Base-by-base conservation (phyloP, 2,329 filamentous ascomycete species). In the Aspergillus felis region DNA sequence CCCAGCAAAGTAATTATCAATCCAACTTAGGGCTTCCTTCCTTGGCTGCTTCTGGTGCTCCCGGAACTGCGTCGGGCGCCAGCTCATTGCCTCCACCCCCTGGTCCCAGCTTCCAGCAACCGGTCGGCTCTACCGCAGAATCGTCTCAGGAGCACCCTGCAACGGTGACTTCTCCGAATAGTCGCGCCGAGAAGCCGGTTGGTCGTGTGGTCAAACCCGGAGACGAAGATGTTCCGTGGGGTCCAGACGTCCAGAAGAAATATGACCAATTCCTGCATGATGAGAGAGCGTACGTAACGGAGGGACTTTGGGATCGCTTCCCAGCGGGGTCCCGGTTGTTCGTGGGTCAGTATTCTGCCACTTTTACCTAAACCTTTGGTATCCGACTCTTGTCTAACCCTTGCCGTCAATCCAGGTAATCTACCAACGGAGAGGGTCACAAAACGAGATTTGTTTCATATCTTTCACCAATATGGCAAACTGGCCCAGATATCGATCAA, bases 401-500 rank as follows among this genome's bases (percentile, higher is more conserved):
- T 25, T 50, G 12, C 38, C 20, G 41, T 3, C 29, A 54, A 55
- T 71, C 55, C 69, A 91, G 92, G 92, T 55, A 99, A 97, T 71
- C 82, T 99, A 10, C 92, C 92, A 1, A 93, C 90, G 54, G 93
- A 97, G 72, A 88, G 92, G 70, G 92, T 96, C 14, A 94, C 91
- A 6, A 97, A 97, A 76, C 86, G 89, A 63, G 92, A 97, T 74
- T 86, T 97, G 8, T 97, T 96, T 75, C 89, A 96, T 70, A 82
- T 93, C 20, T 97, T 99, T 71, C 87, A 92, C 69, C 84, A 82
- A 57, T 92, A 91, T 71, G 94, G 94, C 54, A 88, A 87, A 60
- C 80, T 99, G 50, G 93, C 92, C 1, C 94, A 99, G 72, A 94
- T 97, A 59, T 96, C 92, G 0, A 91, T 97, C 66, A 97, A 97